phyloP scores from a whole-genome alignment of 192 early-diverging fungal species.

The Coemansia sp. region DNA sequence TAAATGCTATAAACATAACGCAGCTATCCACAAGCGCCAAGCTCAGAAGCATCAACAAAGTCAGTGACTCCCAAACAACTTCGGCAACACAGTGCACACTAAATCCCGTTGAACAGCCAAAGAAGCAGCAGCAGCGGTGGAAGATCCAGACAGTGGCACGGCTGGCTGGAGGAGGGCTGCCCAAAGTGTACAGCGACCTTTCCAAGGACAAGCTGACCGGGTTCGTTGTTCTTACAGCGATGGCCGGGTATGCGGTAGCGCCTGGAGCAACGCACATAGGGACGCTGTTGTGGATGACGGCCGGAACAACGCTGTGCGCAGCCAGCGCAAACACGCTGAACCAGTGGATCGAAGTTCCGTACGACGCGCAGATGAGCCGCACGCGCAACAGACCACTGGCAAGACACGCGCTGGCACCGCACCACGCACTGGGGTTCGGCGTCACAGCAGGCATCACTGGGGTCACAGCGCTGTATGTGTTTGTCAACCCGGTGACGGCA shows the following conservation, averaged over 20 bases:
- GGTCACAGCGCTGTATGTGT: constrained; percentile 59
- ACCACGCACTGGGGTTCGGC: constrained; percentile 79
- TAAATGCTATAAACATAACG: neutral
- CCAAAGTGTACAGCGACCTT: constrained; percentile 68
- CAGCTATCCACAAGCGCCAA: neutral
- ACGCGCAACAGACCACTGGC: constrained; percentile 88
- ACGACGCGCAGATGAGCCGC: constrained; percentile 96
- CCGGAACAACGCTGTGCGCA: constrained; percentile 86
- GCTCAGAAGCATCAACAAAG: neutral
- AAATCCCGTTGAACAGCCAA: too few species aligned
- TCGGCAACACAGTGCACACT: too few species aligned
- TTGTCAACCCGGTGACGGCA: constrained; percentile 89
- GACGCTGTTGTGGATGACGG: constrained; percentile 77
- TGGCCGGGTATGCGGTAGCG: constrained; percentile 93
- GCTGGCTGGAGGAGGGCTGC: neutral
- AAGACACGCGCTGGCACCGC: constrained; percentile 69
- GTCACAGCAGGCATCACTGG: constrained; percentile 68
- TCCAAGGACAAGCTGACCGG: constrained; percentile 84
- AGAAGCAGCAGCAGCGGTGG: constrained; percentile 7
- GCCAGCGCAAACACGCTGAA: constrained; percentile 91
- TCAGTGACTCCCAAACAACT: neutral
- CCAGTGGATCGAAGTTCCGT: constrained; percentile 94
- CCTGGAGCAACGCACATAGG: constrained; percentile 62
- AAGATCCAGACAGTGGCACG: constrained; percentile 26
- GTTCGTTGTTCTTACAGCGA: constrained; percentile 89